Base-by-base conservation (phyloP, 83 land plant genomes). In the Picea abies region DNA sequence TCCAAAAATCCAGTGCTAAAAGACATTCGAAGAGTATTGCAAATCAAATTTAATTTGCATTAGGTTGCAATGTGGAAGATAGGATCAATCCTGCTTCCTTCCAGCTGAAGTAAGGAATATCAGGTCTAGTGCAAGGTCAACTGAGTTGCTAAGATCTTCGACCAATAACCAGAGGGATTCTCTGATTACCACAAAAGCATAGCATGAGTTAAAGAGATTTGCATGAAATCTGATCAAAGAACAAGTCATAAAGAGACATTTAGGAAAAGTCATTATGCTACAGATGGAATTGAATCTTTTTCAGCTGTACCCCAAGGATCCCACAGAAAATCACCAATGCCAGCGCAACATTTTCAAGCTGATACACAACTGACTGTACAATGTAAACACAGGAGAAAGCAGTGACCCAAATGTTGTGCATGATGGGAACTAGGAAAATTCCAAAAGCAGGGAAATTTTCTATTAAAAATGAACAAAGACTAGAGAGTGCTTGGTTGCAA, bases 401-500 rank as follows among this genome's bases (percentile, higher is more conserved):
- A 60, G 32, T 78, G 63, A 35, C 15, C n/a, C 20, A 15, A 29
- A 29, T 29, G 79, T 77, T 77, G 37, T 32, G 39, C 61, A 52
- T 76, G 39, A 25, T 60, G 80, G 80, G 17, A 60, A 23, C 16
- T n/a, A 4, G 22, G 76, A 80, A 37, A 49, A 49, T 32, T 63
- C 10, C 56, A 41, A 41, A 63, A 63, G 15, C 1, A 73, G 65
- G 86, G 56, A 82, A 82, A 22, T 80, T 83, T 60, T 76, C 81
- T 19, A 78, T 84, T n/a, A 82, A 84, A 39, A 86, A 84, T 65
- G 94, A 92, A 23, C 92, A 92, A 78, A 90, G 86, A 76, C 78
- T 90, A 64, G 94, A 92, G 81, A 86, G 82, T 72, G 95, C 95
- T 17, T 91, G 95, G 95, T 82, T 91, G 63, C 95, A 91, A 79